Evolutionary conservation across 2,329 filamentous ascomycete genomes (phyloP).

Genomic region (Ceratocystis albifundus): DNA sequence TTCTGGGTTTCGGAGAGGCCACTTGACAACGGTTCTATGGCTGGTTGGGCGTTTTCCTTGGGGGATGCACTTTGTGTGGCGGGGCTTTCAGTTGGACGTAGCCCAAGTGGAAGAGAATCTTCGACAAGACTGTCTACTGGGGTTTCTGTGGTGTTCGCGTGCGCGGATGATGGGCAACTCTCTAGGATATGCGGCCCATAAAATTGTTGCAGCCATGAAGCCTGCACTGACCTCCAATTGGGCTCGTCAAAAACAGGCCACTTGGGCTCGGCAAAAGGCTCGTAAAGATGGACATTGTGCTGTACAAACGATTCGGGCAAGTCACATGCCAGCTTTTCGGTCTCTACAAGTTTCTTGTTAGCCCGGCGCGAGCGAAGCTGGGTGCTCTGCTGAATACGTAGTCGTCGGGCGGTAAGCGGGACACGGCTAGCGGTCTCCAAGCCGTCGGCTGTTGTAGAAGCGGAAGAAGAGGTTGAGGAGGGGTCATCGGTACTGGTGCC

Average conservation of each 20-base stretch:
- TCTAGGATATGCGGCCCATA: constrained; percentile 18
- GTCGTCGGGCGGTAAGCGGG: constrained; percentile 15
- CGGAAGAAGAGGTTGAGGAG: not conserved
- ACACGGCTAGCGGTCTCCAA: constrained; percentile 9
- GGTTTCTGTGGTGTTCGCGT: not conserved
- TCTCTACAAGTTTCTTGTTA: not conserved
- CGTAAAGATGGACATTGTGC: constrained; percentile 18
- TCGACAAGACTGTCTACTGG: not conserved
- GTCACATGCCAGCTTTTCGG: constrained; percentile 7
- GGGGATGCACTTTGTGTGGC: not conserved
- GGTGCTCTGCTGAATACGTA: constrained; percentile 15
- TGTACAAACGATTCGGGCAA: constrained; percentile 15
- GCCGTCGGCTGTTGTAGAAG: not conserved
- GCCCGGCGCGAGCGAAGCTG: constrained; percentile 1
- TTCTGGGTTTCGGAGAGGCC: not conserved
- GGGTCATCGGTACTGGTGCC: not conserved
- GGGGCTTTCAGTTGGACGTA: not conserved
- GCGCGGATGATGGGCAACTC: not conserved
- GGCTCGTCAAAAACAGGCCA: constrained; percentile 21
- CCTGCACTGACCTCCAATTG: constrained; percentile 21
- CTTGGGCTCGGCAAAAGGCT: constrained; percentile 19
- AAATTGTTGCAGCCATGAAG: constrained; percentile 22
- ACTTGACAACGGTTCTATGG: not conserved
- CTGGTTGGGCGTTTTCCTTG: not conserved
- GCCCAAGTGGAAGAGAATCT: not conserved